Base-by-base conservation (phyloP, 805 yeast species). In the Diddensiella caesifluorescens region DNA sequence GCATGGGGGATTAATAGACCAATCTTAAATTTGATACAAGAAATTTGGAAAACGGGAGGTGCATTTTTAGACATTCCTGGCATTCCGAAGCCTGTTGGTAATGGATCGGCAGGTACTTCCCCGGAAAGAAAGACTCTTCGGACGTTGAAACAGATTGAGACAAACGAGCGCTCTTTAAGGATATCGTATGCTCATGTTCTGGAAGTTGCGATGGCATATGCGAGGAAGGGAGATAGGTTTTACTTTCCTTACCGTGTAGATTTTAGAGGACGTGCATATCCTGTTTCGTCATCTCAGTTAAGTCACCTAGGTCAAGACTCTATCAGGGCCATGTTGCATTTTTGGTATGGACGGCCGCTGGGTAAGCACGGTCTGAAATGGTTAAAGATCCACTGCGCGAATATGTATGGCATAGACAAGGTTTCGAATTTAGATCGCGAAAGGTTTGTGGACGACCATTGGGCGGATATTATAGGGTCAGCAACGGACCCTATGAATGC, bases 191-290 rank as follows among this genome's bases (percentile, higher is more conserved):
- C 35, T 1, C 13, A 27, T 15, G 44, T 47, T 1, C 65, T 90
- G 41, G 97, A 89, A 61, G 85, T 89, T 56, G 97, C 97, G 0
- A 73, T 96, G 51, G 95, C 95, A 0, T 86, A 80, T 62, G 64
- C 81, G 18, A 29, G 9, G 13, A 16, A 38, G 21, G 82, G 82
- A 2, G 83, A 77, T 49, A 57, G 67, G 23, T 68, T 78, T 48
- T 77, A 68, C 55, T 73, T 77, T 57, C 80, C 83, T 4, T 81
- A 78, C 55, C 77, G 74, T 45, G 67, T 77, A 19, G 83, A 77
- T 50, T 77, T 78, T 53, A 60, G 83, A 47, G 83, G 83, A 21
- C 65, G 83, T 41, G 80, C 81, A 1, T 77, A 77, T 51, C 82
- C 83, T 2, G 60, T 77, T 23, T 29, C 42, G 5, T 68, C 79